Base-by-base conservation (phyloP, 257 asterid species). In the Gardenia jasminoides region DNA sequence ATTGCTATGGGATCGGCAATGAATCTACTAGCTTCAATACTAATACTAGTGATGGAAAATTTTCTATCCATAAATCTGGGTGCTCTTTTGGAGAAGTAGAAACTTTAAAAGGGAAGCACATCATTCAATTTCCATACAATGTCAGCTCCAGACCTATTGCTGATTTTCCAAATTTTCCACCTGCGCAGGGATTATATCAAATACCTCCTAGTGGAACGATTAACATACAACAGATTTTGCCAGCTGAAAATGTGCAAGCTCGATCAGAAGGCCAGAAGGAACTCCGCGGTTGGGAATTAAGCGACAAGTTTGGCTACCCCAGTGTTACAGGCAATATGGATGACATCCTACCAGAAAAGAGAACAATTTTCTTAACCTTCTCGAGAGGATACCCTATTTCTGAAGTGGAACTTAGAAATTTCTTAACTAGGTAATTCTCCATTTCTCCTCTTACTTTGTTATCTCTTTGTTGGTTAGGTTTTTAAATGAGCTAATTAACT, bases 341-440 rank as follows among this genome's bases (percentile, higher is more conserved):
- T 28, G 86, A 82, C 24, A 65, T 81, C 8, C 71, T 84, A 3
- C 78, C 93, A 0, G 97, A 87, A 52, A 94, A 91, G 7, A 84
- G 97, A 46, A 92, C 98, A 0, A 78, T 93, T n/a, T 93, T 90
- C 89, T 74, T 93, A 84, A 92, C 97, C 2, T 93, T 93, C 56
- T 89, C 96, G 5, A 89, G 86, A 36, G 98, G 95, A 1, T 92
- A 90, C 58, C 98, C 93, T 3, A 80, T 88, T 1, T 11, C 82
- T 0, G 91, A 82, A 70, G 56, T 76, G 10, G 98, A 93, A 85
- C 77, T 92, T 7, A 59, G 70, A 11, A 90, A 86, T 0, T 92
- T 79, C 86, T 91, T 91, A 88, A 87, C 91, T 1, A 84, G 89
- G 97, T 91, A 72, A 11, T 8, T 46, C 10, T 44, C 48, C 1